Conservation (phyloP, 2,329 filamentous ascomycete genomes). For the Cladophialophora yegresii region DNA sequence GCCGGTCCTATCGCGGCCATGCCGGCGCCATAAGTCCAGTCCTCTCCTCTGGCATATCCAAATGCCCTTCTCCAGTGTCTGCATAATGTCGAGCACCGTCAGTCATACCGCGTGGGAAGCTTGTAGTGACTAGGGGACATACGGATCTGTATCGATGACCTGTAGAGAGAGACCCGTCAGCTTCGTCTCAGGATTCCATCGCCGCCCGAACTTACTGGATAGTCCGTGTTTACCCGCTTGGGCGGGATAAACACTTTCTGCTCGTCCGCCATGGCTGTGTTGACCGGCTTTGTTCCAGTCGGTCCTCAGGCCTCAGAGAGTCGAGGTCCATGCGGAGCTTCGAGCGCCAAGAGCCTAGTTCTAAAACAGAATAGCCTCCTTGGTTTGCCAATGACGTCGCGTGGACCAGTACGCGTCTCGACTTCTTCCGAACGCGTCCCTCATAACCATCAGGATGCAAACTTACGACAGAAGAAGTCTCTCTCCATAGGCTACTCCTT, state of each 20-base stretch:
- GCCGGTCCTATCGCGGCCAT: slow-evolving; percentile 72
- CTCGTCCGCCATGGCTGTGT: slow-evolving; percentile 33
- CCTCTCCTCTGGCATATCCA: slow-evolving; percentile 78
- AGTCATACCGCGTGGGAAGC: slow-evolving; percentile 27
- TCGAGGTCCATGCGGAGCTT: slow-evolving; percentile 31
- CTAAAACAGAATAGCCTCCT: slow-evolving; percentile 12
- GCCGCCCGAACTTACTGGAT: slow-evolving; percentile 68
- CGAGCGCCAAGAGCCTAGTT: slow-evolving; percentile 20
- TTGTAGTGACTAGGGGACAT: slow-evolving; percentile 49
- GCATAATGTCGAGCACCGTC: slow-evolving; percentile 52
- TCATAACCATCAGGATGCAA: not conserved
- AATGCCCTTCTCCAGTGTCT: slow-evolving; percentile 84
- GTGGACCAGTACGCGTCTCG: slow-evolving; percentile 9
- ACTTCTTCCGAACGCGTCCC: slow-evolving; percentile 19
- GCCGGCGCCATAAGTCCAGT: slow-evolving; percentile 72
- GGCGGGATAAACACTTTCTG: slow-evolving; percentile 63
- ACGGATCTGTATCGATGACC: slow-evolving; percentile 99
- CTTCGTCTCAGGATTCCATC: slow-evolving; percentile 8
- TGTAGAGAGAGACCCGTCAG: slow-evolving; percentile 49
- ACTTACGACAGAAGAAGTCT: not conserved
- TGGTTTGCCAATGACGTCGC: slow-evolving; percentile 27
- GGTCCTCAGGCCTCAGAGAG: slow-evolving; percentile 14
- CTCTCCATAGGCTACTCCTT: not conserved
- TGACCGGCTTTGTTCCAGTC: slow-evolving; percentile 5
- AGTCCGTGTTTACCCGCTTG: slow-evolving; percentile 79